These are phyloP conservation scores for Suhomyces tanzawaensis DNA, from an alignment of 805 yeast genomes.

Conservation along the genomic window DNA sequence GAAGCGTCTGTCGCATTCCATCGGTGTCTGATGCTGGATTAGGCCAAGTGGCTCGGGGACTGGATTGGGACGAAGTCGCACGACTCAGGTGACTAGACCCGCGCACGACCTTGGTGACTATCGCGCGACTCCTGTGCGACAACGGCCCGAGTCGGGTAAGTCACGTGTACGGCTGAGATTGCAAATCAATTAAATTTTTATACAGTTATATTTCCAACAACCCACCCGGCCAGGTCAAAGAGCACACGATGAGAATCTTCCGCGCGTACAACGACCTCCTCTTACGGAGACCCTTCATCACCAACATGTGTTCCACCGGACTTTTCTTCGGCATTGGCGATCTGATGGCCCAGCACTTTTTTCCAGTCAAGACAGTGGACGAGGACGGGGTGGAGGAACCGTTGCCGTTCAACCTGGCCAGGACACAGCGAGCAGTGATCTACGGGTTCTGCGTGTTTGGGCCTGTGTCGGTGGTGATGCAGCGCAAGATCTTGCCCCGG, in stretches of 20 bases:
- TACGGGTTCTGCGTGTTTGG: constrained; percentile 41
- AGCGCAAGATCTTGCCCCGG: constrained; percentile 34
- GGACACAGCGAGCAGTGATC: constrained; percentile 36
- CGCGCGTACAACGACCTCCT: constrained; percentile 27
- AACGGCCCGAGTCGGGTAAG: not conserved
- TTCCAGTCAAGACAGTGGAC: constrained; percentile 27
- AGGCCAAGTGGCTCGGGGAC: no score
- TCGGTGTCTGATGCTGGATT: no score
- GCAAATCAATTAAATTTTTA: not conserved
- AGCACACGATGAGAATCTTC: constrained; percentile 9
- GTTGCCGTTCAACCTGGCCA: constrained; percentile 21
- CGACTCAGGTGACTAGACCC: no score
- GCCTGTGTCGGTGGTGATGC: constrained; percentile 41
- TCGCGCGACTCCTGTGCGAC: not conserved
- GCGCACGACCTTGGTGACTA: not conserved
- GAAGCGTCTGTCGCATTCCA: no score
- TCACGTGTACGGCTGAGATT: not conserved
- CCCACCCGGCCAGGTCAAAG: not conserved
- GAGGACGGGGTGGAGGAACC: constrained; percentile 16
- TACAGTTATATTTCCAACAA: not conserved
- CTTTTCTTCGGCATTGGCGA: constrained; percentile 43
- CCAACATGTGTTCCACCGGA: constrained; percentile 57
- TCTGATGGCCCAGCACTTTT: constrained; percentile 37
- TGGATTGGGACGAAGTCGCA: no score
- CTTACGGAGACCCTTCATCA: constrained; percentile 46